Evolutionary conservation across 495 filamentous ascomycete species (phyloP), one percentile per base, ranked within the genome.

Genomic region (Penicillium simplicissimum): DNA sequence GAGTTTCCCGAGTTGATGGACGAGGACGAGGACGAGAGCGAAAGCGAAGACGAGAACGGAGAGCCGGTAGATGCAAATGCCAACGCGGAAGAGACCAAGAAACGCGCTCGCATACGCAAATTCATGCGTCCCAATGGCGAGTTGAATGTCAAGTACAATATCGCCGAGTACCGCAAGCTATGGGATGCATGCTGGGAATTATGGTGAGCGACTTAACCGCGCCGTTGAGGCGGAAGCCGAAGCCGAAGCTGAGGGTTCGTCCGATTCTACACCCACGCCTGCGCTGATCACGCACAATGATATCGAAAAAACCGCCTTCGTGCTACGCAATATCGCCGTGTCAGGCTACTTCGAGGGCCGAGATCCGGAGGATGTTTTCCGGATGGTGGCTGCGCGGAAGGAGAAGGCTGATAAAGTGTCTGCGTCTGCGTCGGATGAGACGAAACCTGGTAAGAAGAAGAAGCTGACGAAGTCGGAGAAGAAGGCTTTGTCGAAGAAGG

Each of bases 291-390:
- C 73, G 5, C 84, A 84, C 14, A 71, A 79, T 19, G 84, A 90
- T 47, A 69, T 91, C 19, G 90, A 93, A 67, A 87, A 84, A 47
- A 88, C 86, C 28, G 90, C 88, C 9, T 90, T 84, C 66, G 87
- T 89, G 56, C 31, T 81, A 13, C 64, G 72, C 42, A 68, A 77
- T 67, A 54, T 78, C 52, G 71, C 57, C 13, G 37, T 69, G 8
- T 76, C 74, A 7, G 74, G 66, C 9, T 71, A 68, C 40, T 59
- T 52, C 19, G 13, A 2, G 13, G 51, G 31, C 17, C 31, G 40
- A 35, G 15, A 52, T 43, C 8, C 31, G 0, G 45, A 37, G 19
- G 45, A 33, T 23, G 13, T 49, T 8, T 13, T n/a, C 10, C 45
- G 25, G 23, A 49, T 13, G 23, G 45, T 19, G 19, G 19, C 42